phyloP scores from a whole-genome alignment of 441 rosid genomes.

The Arabidopsis hybrid region DNA sequence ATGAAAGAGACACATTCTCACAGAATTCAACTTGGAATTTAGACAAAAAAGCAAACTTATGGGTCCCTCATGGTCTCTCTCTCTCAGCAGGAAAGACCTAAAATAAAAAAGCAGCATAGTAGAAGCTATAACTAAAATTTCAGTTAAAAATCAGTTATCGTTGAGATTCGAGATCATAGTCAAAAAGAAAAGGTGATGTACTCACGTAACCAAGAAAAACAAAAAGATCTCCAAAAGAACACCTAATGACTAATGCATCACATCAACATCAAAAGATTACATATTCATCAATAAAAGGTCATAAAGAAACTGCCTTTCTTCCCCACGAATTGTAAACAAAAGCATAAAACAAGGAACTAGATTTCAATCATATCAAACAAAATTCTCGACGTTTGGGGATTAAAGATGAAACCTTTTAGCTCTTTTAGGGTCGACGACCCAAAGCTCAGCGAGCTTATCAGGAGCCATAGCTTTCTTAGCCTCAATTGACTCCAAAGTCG shows the following conservation, averaged over 20 bases:
- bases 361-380: slow-evolving; percentile 3
- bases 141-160: slow-evolving; percentile 40
- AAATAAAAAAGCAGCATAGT: slow-evolving; percentile 17
- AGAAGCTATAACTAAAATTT: slow-evolving; percentile 31
- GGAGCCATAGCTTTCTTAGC: slow-evolving; percentile 98
- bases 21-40: slow-evolving; percentile 12
- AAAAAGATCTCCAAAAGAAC: slow-evolving; percentile 10
- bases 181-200: slow-evolving; percentile 28
- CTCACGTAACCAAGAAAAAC: slow-evolving; percentile 17
- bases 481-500: slow-evolving; percentile 71
- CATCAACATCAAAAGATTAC: slow-evolving; percentile 29
- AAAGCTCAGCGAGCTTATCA: slow-evolving; percentile 85
- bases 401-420: slow-evolving; percentile 76
- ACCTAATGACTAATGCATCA: slow-evolving; percentile 7
- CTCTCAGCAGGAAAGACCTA: slow-evolving; percentile 19
- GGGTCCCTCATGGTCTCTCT: slow-evolving; percentile 43
- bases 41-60: slow-evolving; percentile 27
- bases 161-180: slow-evolving; percentile 23
- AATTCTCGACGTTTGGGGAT: background rate
- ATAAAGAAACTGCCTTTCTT: slow-evolving; percentile 21
- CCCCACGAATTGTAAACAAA: slow-evolving; percentile 26
- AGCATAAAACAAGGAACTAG: slow-evolving; percentile 11
- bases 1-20: slow-evolving; percentile 41
- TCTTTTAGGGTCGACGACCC: slow-evolving; percentile 83
- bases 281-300: background rate